Base-by-base conservation (phyloP, 495 filamentous ascomycete genomes). In the Penicillium subrubescens region DNA sequence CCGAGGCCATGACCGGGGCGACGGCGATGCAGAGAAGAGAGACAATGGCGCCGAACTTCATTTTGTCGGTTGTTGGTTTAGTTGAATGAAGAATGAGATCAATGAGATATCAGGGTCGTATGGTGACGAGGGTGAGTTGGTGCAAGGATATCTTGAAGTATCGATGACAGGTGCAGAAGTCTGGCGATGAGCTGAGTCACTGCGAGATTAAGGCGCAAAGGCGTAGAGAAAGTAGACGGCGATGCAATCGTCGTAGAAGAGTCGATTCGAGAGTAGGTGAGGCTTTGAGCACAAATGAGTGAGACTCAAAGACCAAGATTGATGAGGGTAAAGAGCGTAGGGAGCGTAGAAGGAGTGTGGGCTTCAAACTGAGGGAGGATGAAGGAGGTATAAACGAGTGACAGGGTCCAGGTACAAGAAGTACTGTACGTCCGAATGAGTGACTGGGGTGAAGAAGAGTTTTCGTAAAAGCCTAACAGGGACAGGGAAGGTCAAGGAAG, bases 21-120 rank as follows among this genome's bases (percentile, higher is more conserved):
- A 69, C 74, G 10, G 69, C 74, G 59, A 81, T 57, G 70, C 73
- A 79, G 71, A 79, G 69, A 56, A 77, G 53, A 55, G 77, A 75
- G 17, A 72, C 31, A 37, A 81, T 65, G 39, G 77, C 55, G 63
- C 58, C 66, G 60, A 79, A 59, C 69, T 79, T 77, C 78, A 81
- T 81, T 55, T 50, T 78, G 60, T 37, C 27, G 50, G 23, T 52
- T 63, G 48, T 59, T 52, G 37, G 53, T 59, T 65, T 29, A 23
- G 41, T 54, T 43, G 48, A 46, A 43, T 37, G 29, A 35, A 4
- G 8, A 37, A 57, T 35, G 34, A 61, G 43, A 29, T 19, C 31
- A 17, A 33, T 33, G 8, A 7, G 5, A 33, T 2, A 33, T 33
- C 5, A 44, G 53, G 25, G 14, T 57, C 39, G 43, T 14, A 44